Conservation (phyloP, 2,329 filamentous ascomycete species). For the Aspergillus aculeatus region DNA sequence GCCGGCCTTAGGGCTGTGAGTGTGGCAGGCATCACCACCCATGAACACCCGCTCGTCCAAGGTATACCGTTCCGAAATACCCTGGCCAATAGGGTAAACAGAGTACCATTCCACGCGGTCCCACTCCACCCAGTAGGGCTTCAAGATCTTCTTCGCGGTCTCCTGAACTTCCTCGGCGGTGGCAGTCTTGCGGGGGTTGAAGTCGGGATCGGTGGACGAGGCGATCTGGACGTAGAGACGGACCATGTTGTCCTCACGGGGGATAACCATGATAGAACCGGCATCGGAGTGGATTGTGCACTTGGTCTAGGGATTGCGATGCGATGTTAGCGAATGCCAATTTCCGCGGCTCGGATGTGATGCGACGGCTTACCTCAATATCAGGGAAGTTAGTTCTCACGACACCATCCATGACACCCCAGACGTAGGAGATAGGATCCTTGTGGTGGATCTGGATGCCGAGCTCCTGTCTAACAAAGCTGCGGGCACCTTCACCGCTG, state of each 20-base stretch:
- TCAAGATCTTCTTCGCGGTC: slow-evolving; percentile 57
- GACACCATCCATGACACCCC: slow-evolving; percentile 67
- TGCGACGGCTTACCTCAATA: slow-evolving; percentile 50
- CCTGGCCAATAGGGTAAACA: slow-evolving; percentile 65
- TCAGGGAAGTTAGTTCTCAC: slow-evolving; percentile 63
- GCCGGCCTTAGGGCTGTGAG: slow-evolving; percentile 63
- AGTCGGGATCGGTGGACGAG: slow-evolving; percentile 61
- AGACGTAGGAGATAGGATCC: slow-evolving; percentile 63
- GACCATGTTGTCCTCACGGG: slow-evolving; percentile 51
- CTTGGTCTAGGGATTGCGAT: slow-evolving; percentile 52
- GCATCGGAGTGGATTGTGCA: slow-evolving; percentile 66
- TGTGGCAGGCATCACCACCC: slow-evolving; percentile 65
- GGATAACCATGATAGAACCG: slow-evolving; percentile 64
- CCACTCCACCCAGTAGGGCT: slow-evolving; percentile 62
- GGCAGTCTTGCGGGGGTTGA: slow-evolving; percentile 60
- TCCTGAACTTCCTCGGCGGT: slow-evolving; percentile 60
- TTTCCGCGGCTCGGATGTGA: neutral
- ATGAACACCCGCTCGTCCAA: slow-evolving; percentile 65
- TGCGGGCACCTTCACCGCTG: slow-evolving; percentile 61
- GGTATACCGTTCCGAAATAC: slow-evolving; percentile 64
- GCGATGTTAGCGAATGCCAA: neutral
- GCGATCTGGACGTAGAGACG: slow-evolving; percentile 58
- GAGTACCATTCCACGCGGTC: slow-evolving; percentile 66
- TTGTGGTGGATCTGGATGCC: slow-evolving; percentile 65
- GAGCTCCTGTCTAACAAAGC: slow-evolving; percentile 61